These are phyloP conservation scores for Scytalidium lignicola DNA, from an alignment of 2,329 filamentous ascomycete species.

Conservation along the genomic window DNA sequence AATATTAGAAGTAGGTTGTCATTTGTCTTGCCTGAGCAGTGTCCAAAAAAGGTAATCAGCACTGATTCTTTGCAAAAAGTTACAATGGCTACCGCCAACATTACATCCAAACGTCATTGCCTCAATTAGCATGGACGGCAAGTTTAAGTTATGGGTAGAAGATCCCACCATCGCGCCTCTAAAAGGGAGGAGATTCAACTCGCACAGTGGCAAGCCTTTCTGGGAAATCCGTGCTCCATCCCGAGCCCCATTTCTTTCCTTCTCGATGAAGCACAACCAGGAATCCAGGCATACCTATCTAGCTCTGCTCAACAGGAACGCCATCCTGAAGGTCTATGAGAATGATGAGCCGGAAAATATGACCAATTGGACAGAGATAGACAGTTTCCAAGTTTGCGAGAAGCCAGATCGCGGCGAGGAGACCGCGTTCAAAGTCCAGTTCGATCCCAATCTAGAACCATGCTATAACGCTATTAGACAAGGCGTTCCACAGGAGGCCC, in stretches of 20 bases:
- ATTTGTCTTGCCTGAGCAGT: slow-evolving; percentile 9
- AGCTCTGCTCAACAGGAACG: slow-evolving; percentile 78
- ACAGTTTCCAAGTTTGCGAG: slow-evolving; percentile 69
- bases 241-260: slow-evolving; percentile 58
- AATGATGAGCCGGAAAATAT: slow-evolving; percentile 80
- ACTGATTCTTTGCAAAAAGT: slow-evolving; percentile 44
- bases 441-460: slow-evolving; percentile 82
- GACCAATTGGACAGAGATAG: slow-evolving; percentile 68
- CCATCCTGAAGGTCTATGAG: slow-evolving; percentile 74
- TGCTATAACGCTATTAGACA: slow-evolving; percentile 73
- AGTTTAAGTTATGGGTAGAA: slow-evolving; percentile 89
- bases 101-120: slow-evolving; percentile 81
- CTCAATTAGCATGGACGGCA: slow-evolving; percentile 83
- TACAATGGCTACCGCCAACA: slow-evolving; percentile 90
- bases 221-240: slow-evolving; percentile 22
- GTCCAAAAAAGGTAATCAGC: slow-evolving; percentile 10
- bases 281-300: slow-evolving; percentile 78
- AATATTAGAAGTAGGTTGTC: slow-evolving; percentile 68
- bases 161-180: slow-evolving; percentile 72
- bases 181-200: slow-evolving; percentile 75
- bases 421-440: slow-evolving; percentile 77
- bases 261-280: slow-evolving; percentile 79
- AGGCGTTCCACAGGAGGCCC: slow-evolving; percentile 72
- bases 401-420: slow-evolving; percentile 76
- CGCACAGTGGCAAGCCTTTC: slow-evolving; percentile 59